phyloP scores from a whole-genome alignment of 352 stramenopile species.

The Thalassiosira gravida region DNA sequence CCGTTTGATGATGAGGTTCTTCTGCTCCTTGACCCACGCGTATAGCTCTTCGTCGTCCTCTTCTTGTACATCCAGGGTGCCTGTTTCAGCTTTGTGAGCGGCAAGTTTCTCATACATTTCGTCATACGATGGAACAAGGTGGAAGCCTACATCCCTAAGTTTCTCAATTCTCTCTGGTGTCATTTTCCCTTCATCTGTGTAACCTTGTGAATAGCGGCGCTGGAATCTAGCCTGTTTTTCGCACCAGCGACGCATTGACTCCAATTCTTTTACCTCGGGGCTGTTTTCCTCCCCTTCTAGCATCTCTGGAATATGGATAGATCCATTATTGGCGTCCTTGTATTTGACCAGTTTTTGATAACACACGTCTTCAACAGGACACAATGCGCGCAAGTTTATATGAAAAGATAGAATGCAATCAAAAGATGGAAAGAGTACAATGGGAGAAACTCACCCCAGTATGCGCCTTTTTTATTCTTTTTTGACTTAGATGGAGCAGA shows the following conservation, averaged over 20 bases:
- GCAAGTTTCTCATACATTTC: slow-evolving; percentile 19
- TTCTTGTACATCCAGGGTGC: slow-evolving; percentile 2
- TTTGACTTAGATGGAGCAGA: neutral
- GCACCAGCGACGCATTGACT: slow-evolving; percentile 5
- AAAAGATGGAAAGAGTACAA: no score
- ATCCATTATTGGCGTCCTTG: slow-evolving; percentile 13
- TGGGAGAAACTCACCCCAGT: neutral
- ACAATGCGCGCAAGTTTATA: no score
- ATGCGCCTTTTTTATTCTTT: neutral
- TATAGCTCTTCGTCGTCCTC: slow-evolving; percentile 9
- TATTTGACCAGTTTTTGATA: slow-evolving; percentile 9
- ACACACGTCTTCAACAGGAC: neutral
- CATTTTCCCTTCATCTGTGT: neutral
- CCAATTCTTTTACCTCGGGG: neutral
- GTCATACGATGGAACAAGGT: slow-evolving; percentile 6
- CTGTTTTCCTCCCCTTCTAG: neutral
- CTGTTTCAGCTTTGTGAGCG: neutral
- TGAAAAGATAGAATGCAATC: neutral
- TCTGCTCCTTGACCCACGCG: slow-evolving; percentile 5
- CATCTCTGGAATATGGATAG: slow-evolving; percentile 15
- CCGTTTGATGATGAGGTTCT: neutral
- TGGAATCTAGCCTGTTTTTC: neutral
- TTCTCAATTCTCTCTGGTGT: slow-evolving; percentile 15
- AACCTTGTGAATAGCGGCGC: neutral
- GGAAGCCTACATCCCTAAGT: slow-evolving; percentile 2